A percentile compares a stretch with the other conserved stretches of the same genome.
phyloP scores from a whole-genome alignment of 179 eudicot species.

The Actinidia arguta region DNA sequence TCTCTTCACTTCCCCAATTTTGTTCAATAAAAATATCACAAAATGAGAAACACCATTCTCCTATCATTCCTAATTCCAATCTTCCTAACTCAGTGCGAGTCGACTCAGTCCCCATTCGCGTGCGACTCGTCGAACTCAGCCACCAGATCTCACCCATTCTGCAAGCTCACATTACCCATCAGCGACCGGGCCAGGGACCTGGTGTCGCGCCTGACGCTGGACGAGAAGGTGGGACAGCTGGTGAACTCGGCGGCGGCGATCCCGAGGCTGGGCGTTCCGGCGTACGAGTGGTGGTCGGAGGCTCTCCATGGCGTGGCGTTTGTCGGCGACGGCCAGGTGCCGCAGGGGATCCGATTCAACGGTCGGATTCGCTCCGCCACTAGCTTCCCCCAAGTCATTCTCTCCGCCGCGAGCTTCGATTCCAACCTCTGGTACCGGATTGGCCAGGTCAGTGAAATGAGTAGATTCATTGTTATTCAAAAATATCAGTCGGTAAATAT shows the following conservation, averaged over 20 bases:
- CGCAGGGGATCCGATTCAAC: constrained; percentile 12
- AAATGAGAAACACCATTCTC: too few species aligned
- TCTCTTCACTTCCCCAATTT: too few species aligned
- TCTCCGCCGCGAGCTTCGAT: constrained; percentile 1
- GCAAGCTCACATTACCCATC: constrained; percentile 37
- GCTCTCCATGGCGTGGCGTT: constrained; percentile 84
- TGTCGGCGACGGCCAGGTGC: constrained; percentile 33
- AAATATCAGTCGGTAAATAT: too few species aligned
- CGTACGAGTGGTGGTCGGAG: constrained; percentile 94
- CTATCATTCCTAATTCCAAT: too few species aligned
- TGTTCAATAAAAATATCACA: too few species aligned
- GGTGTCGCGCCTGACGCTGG: constrained; percentile 59
- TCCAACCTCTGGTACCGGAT: background rate
- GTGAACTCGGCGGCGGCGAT: constrained; percentile 65
- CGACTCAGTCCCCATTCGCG: constrained; percentile 49
- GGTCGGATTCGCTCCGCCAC: constrained; percentile 16
- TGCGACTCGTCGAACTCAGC: constrained; percentile 55
- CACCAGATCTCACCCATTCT: constrained; percentile 48
- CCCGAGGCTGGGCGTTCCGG: constrained; percentile 74
- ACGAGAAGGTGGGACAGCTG: constrained; percentile 71
- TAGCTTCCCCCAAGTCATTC: constrained; percentile 19
- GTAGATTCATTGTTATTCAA: too few species aligned
- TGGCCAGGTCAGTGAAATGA: constrained; percentile 10
- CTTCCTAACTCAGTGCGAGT: background rate
- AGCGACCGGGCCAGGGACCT: constrained; percentile 54